These are phyloP conservation scores for Citrus maxima DNA, from an alignment of 345 rosid genomes.

Conservation along the genomic window DNA sequence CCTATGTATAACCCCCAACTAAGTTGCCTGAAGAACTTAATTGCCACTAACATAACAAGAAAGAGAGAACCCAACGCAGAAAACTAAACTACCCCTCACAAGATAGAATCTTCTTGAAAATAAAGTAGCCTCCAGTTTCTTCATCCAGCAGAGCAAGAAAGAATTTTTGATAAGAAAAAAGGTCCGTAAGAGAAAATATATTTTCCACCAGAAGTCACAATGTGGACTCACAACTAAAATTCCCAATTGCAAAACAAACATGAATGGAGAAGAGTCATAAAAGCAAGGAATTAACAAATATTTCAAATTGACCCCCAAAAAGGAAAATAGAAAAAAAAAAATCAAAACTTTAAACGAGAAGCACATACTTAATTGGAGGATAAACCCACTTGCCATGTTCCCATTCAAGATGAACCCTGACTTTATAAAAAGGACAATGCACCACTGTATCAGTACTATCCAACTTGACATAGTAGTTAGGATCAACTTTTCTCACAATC, in stretches of 20 bases:
- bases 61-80: not conserved
- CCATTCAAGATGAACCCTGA: slow-evolving; percentile 28
- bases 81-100: not conserved
- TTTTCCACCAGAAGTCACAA: not conserved
- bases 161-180: too few relatives aligned
- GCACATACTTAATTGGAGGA: slow-evolving; percentile 11
- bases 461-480: slow-evolving; percentile 21
- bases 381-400: slow-evolving; percentile 19
- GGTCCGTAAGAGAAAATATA: too few relatives aligned
- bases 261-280: not conserved
- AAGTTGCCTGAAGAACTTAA: not conserved
- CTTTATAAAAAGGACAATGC: slow-evolving; percentile 17
- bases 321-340: not conserved
- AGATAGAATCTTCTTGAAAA: not conserved
- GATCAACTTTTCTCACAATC: slow-evolving; percentile 18
- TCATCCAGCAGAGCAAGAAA: not conserved
- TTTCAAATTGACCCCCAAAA: not conserved
- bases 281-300: not conserved
- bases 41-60: not conserved
- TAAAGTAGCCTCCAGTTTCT: too few relatives aligned
- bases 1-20: not conserved
- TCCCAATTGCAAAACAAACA: not conserved
- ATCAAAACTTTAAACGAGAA: not conserved
- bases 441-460: slow-evolving; percentile 16
- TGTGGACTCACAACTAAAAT: not conserved